A percentile compares a stretch with the other conserved stretches of the same genome.
phyloP scores from a whole-genome alignment of 2,329 filamentous ascomycete genomes.

The Lizonia empirigonia region DNA sequence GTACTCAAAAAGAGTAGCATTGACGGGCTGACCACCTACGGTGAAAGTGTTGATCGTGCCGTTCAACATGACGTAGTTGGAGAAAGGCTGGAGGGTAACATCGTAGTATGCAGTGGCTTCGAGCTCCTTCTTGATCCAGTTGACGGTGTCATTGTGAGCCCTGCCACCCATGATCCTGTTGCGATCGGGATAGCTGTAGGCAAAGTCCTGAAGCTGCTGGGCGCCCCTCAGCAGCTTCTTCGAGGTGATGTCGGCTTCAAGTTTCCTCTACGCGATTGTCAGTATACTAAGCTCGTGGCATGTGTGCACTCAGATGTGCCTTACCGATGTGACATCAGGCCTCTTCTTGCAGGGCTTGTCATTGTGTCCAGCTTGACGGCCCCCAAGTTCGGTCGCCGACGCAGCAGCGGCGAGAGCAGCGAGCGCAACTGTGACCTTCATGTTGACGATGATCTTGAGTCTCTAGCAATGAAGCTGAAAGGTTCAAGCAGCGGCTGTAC shows the following conservation, averaged over 20 bases:
- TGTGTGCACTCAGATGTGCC: background rate
- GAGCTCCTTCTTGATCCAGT: conserved; percentile 43
- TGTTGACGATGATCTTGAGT: conserved; percentile 17
- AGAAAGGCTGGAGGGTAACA: conserved; percentile 40
- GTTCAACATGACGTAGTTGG: conserved; percentile 26
- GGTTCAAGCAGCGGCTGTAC: conserved; percentile 11
- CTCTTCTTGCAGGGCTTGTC: conserved; percentile 23
- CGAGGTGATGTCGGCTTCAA: conserved; percentile 35
- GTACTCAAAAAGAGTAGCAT: conserved; percentile 31
- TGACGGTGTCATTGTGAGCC: conserved; percentile 50
- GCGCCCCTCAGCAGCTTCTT: conserved; percentile 38
- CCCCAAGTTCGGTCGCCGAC: conserved; percentile 22
- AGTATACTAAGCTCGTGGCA: too few species aligned
- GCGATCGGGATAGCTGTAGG: conserved; percentile 44
- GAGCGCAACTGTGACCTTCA: conserved; percentile 32
- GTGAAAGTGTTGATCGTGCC: conserved; percentile 29
- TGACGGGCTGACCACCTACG: conserved; percentile 22
- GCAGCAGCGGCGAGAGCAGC: conserved; percentile 28
- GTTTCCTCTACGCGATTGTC: conserved; percentile 26
- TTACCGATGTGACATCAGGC: conserved; percentile 33
- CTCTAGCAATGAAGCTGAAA: conserved; percentile 7
- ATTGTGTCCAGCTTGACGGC: conserved; percentile 20
- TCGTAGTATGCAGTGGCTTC: conserved; percentile 47
- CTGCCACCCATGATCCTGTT: conserved; percentile 48
- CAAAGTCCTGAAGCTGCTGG: conserved; percentile 45